Conservation (phyloP, 2,329 filamentous ascomycete genomes). For the Exophiala lecanii-corni region DNA sequence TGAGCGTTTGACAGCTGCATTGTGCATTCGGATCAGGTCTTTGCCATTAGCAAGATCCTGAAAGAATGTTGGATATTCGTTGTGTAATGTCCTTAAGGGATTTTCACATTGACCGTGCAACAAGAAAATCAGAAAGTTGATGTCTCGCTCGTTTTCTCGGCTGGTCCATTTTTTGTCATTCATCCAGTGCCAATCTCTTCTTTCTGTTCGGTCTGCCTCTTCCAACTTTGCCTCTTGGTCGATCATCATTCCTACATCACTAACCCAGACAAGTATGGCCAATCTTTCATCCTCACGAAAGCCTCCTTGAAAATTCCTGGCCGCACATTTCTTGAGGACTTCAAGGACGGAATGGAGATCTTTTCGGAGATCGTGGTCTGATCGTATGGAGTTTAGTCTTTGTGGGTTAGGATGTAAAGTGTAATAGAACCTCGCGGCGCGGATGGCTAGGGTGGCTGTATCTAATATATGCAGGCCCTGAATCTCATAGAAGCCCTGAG, state of each 20-base stretch:
- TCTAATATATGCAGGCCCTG: slow-evolving; percentile 91
- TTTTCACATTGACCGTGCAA: slow-evolving; percentile 15
- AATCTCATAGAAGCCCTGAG: slow-evolving; percentile 73
- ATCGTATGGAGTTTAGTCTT: slow-evolving; percentile 77
- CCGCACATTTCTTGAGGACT: slow-evolving; percentile 84
- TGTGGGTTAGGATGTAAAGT: slow-evolving; percentile 85
- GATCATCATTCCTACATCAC: slow-evolving; percentile 71
- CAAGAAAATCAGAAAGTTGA: slow-evolving; percentile 76
- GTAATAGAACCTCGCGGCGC: slow-evolving; percentile 94
- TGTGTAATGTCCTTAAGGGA: slow-evolving; percentile 10
- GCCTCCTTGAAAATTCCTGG: slow-evolving; percentile 77
- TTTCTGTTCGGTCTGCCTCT: slow-evolving; percentile 64
- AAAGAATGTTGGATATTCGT: slow-evolving; percentile 53
- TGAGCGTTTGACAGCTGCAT: slow-evolving; percentile 78
- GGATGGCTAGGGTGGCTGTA: slow-evolving; percentile 89
- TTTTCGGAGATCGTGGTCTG: slow-evolving; percentile 76
- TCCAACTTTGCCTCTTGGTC: slow-evolving; percentile 73
- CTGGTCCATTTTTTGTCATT: slow-evolving; percentile 62
- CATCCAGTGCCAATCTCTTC: slow-evolving; percentile 76
- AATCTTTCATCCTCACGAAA: slow-evolving; percentile 71
- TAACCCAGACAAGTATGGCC: slow-evolving; percentile 75
- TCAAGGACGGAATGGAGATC: slow-evolving; percentile 86
- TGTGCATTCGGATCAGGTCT: slow-evolving; percentile 80
- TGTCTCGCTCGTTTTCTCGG: slow-evolving; percentile 68
- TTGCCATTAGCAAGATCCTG: slow-evolving; percentile 70